Base-by-base conservation (phyloP, 1,284 basidiomycete species). In the Cutaneotrichosporon spelunceum region DNA sequence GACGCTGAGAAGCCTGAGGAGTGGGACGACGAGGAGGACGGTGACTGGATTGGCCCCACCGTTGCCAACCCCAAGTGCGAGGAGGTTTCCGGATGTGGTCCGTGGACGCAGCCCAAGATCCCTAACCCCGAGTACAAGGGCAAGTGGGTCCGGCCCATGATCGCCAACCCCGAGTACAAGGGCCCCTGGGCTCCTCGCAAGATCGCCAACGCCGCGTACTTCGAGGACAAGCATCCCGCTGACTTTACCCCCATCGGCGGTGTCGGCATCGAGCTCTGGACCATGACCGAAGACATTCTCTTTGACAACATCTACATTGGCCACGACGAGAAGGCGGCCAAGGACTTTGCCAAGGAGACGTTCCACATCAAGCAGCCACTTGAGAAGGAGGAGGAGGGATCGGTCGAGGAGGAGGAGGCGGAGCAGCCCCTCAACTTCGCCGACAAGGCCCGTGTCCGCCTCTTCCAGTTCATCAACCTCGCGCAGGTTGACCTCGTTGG, bases 21-120 rank as follows among this genome's bases (percentile, higher is more conserved):
- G 81, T 99, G 96, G 96, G 94, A 97, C 75, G 77, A 99, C 70
- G 96, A 98, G 79, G 95, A 99, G 79, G 95, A 99, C 73, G 96
- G 96, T 79, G 95, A 98, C 76, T 99, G 93, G 93, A 85, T 97
- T 65, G 86, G 93, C 13, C 93, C 95, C 29, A 86, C 86, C 64
- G 83, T 99, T 61, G 82, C 85, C 67, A 97, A 97, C 84, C 90
- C 93, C 71, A 89, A 88, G 78, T 97, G 94, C 75, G 84, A 87
- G 68, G 88, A 88, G 62, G 93, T 87, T 63, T 86, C 93, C 70
- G 96, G 96, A 50, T 99, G 96, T 74, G 96, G 96, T 75, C 86
- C 88, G 76, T 96, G 92, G 92, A 87, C 87, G 72, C 85, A 85
- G 60, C 93, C 93, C 52, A 84, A 82, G 83, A 93, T 92, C 82